A percentile compares a stretch with the other conserved stretches of the same genome.
Evolutionary conservation across 805 yeast genomes (phyloP).

Genomic region (Hanseniaspora vineae): DNA sequence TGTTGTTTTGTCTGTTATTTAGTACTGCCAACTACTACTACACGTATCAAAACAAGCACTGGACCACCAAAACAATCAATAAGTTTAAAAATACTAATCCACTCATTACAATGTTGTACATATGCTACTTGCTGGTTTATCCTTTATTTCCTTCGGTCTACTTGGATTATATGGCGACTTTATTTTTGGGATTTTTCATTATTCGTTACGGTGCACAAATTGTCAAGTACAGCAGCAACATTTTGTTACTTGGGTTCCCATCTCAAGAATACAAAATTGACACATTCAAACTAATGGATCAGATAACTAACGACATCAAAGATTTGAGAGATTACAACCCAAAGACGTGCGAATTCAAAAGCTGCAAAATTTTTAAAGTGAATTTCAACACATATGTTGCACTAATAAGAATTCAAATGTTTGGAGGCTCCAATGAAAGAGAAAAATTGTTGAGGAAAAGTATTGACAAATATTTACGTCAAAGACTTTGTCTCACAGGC

Average conservation of each 20-base stretch:
- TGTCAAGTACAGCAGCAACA: conserved; percentile 24
- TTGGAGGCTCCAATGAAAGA: conserved; percentile 62
- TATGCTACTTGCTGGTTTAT: conserved; percentile 15
- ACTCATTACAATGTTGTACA: conserved; percentile 19
- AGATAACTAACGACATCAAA: conserved; percentile 34
- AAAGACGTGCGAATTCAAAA: conserved; percentile 30
- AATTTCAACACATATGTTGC: conserved; percentile 49
- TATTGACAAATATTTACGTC: conserved; percentile 12
- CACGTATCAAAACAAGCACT: conserved; percentile 15
- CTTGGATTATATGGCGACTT: conserved; percentile 20
- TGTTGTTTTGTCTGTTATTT: conserved; percentile 11
- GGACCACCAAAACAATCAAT: conserved; percentile 8
- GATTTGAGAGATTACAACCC: conserved; percentile 39
- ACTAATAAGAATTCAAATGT: conserved; percentile 41
- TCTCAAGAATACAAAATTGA: background rate
- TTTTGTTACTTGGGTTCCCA: conserved; percentile 20
- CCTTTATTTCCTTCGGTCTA: conserved; percentile 16
- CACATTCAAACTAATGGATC: background rate
- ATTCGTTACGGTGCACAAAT: conserved; percentile 21
- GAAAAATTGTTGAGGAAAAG: conserved; percentile 38
- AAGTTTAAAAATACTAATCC: conserved; percentile 23
- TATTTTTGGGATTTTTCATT: conserved; percentile 17
- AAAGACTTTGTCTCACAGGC: background rate
- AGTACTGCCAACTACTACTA: conserved; percentile 16
- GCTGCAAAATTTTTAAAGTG: conserved; percentile 44